Evolutionary conservation across 1,284 basidiomycete genomes (phyloP).

Genomic region (Ceratobasidium sp.): DNA sequence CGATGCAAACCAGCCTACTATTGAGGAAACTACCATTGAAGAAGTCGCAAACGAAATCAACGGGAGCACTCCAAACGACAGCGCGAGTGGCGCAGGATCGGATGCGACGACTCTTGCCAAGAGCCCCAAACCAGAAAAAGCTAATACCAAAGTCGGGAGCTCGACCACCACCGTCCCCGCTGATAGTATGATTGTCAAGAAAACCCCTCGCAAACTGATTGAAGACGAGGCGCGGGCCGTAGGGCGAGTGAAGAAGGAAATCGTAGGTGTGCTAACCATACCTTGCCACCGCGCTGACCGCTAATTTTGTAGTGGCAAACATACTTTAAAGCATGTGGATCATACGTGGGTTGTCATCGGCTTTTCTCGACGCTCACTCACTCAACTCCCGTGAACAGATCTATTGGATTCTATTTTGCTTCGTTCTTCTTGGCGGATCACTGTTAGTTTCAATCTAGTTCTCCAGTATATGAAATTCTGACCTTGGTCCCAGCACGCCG

Average conservation of each 20-base stretch:
- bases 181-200: conserved; percentile 55
- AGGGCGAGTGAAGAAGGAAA: conserved; percentile 78
- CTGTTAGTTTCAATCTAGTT: background rate
- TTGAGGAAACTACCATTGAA: conserved; percentile 48
- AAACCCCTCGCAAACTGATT: conserved; percentile 79
- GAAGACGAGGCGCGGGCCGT: conserved; percentile 92
- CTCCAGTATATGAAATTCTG: background rate
- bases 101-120: conserved; percentile 33
- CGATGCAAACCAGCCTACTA: conserved; percentile 53
- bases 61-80: conserved; percentile 58
- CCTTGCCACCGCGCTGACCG: background rate
- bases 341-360: conserved; percentile 6
- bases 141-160: conserved; percentile 8
- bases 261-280: conserved; percentile 53
- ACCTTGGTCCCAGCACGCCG: conserved; percentile 74
- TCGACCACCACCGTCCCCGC: conserved; percentile 54
- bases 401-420: conserved; percentile 79
- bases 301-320: conserved; percentile 66
- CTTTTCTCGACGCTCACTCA: background rate
- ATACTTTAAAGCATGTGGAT: conserved; percentile 79
- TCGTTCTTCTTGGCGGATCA: conserved; percentile 59
- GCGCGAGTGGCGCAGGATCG: conserved; percentile 46
- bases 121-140: conserved; percentile 31
- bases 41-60: conserved; percentile 54
- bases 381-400: conserved; percentile 52